A percentile compares a stretch with the other conserved stretches of the same genome.
phyloP scores from a whole-genome alignment of 768 basidiomycete genomes.

The Nidula microcarpa region DNA sequence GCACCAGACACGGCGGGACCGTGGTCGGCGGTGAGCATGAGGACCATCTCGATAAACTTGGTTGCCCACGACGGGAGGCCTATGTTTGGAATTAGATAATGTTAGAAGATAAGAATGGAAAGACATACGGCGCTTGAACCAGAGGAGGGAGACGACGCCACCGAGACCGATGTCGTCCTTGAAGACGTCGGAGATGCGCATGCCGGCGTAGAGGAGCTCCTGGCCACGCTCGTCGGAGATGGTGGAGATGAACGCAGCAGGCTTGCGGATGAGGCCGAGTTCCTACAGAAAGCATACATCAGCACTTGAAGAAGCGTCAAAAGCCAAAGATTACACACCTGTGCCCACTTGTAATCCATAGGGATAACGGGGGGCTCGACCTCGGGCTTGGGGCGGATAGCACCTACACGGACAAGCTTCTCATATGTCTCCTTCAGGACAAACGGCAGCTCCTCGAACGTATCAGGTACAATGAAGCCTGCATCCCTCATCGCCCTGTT shows the following conservation, averaged over 20 bases:
- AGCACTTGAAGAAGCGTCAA: neutral
- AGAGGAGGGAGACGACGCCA: constrained; percentile 92
- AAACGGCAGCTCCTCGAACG: constrained; percentile 92
- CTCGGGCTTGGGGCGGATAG: constrained; percentile 70
- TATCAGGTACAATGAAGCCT: constrained; percentile 95
- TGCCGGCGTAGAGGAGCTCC: constrained; percentile 96
- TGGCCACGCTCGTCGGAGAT: constrained; percentile 99
- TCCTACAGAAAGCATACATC: constrained; percentile 36
- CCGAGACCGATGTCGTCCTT: constrained; percentile 96
- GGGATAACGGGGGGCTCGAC: constrained; percentile 92
- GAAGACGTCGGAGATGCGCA: constrained; percentile 99
- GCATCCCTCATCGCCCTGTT: constrained; percentile 92
- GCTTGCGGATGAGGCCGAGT: constrained; percentile 97
- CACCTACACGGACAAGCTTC: constrained; percentile 65
- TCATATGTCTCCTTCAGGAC: constrained; percentile 87
- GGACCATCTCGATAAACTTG: constrained; percentile 99
- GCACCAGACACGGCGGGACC: constrained; percentile 97
- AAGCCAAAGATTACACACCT: constrained; percentile 27
- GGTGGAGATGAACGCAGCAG: constrained; percentile 97
- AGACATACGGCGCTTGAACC: constrained; percentile 88
- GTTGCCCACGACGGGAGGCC: constrained; percentile 86
- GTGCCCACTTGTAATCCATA: constrained; percentile 99
- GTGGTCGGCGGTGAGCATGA: constrained; percentile 99
- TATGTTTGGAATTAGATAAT: constrained; percentile 8
- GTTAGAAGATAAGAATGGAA: constrained; percentile 6